Percentiles rank a stretch among this genome's conserved stretches.
These are phyloP conservation scores for Gossypium davidsonii DNA, from an alignment of 441 rosid species.

Conservation along the genomic window DNA sequence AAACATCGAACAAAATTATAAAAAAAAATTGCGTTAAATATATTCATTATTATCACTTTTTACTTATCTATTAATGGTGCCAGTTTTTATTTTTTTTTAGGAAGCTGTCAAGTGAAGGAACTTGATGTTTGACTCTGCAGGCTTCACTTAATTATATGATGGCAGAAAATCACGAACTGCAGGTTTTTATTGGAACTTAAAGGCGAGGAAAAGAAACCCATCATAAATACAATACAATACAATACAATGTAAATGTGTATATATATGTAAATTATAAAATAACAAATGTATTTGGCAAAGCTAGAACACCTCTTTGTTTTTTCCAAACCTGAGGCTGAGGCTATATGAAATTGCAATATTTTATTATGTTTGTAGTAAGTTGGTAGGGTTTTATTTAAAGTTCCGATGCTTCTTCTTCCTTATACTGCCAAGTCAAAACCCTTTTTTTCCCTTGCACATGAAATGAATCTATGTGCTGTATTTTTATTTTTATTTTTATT, in stretches of 20 bases:
- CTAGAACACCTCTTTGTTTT: background rate
- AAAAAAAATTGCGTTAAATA: too few species aligned
- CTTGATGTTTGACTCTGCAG: background rate
- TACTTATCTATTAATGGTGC: background rate
- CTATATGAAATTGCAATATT: background rate
- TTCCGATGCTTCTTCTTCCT: background rate
- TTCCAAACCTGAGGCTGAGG: background rate
- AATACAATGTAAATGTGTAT: background rate
- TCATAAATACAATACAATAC: background rate
- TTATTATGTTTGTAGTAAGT: background rate
- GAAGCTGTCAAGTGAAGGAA: background rate
- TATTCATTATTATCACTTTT: background rate
- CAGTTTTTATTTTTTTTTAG: background rate
- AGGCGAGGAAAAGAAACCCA: background rate
- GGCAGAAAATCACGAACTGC: background rate
- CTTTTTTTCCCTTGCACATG: background rate
- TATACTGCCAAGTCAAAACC: background rate
- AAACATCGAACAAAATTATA: too few species aligned
- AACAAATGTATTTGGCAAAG: background rate
- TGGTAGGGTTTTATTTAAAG: background rate
- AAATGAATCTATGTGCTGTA: background rate
- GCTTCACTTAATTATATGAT: background rate
- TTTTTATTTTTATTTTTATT: too few species aligned
- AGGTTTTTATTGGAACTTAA: background rate
- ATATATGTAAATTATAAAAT: background rate